These are phyloP conservation scores for Exophiala calicioides DNA, from an alignment of 2,329 filamentous ascomycete species.

Conservation along the genomic window DNA sequence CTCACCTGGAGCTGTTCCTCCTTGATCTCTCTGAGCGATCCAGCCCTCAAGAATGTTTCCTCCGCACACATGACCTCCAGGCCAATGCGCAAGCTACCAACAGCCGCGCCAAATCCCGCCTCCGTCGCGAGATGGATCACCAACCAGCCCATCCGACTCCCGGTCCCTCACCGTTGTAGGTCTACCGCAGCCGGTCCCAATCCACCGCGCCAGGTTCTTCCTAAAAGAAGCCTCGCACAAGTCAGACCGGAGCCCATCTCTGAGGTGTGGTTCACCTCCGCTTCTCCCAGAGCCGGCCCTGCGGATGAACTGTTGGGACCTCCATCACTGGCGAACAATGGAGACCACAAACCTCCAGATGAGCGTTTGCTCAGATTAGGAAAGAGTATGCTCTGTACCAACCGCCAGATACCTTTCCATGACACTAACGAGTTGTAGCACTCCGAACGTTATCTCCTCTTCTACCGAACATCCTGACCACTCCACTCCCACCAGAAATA, in stretches of 20 bases:
- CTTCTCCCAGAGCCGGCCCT: slow-evolving; percentile 30
- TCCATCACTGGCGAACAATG: slow-evolving; percentile 23
- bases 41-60: slow-evolving; percentile 21
- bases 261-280: slow-evolving; percentile 38
- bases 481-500: slow-evolving; percentile 62
- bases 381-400: slow-evolving; percentile 51
- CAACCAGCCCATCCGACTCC: slow-evolving; percentile 1
- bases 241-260: slow-evolving; percentile 39
- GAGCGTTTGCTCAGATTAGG: slow-evolving; percentile 64
- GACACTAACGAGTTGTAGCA: slow-evolving; percentile 42
- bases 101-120: slow-evolving; percentile 7
- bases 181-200: slow-evolving; percentile 15
- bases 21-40: not conserved
- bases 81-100: slow-evolving; percentile 27
- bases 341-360: slow-evolving; percentile 53
- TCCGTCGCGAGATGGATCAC: slow-evolving; percentile 11
- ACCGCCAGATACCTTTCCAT: slow-evolving; percentile 4
- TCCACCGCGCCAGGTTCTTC: slow-evolving; percentile 21
- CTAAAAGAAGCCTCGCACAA: slow-evolving; percentile 38
- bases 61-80: slow-evolving; percentile 27
- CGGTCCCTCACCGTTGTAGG: slow-evolving; percentile 9
- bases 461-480: slow-evolving; percentile 61
- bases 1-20: slow-evolving; percentile 3
- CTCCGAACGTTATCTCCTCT: slow-evolving; percentile 63
- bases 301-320: slow-evolving; percentile 28